These are phyloP conservation scores for Ophiosphaerella korrae DNA, from an alignment of 2,329 filamentous ascomycete genomes.

Conservation along the genomic window DNA sequence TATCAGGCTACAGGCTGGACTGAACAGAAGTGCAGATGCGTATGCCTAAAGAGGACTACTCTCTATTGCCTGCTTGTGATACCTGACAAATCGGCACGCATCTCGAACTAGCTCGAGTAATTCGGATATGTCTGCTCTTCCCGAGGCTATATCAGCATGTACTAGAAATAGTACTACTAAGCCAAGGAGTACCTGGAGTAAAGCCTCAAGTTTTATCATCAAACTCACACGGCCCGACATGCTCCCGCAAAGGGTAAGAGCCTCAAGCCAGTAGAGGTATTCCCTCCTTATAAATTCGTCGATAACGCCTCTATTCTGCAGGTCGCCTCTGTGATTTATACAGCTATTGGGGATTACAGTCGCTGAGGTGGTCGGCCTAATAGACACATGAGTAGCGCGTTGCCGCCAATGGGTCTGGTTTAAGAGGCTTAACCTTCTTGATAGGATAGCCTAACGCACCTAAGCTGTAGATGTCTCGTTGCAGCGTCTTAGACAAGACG, in stretches of 20 bases:
- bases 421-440: constrained; percentile 22
- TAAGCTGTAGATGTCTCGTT: constrained; percentile 29
- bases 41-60: constrained; percentile 31
- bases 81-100: constrained; percentile 26
- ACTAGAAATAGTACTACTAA: background rate
- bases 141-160: background rate
- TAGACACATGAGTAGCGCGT: constrained; percentile 37
- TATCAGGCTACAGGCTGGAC: constrained; percentile 19
- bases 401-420: constrained; percentile 30
- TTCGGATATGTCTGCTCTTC: background rate
- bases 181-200: constrained; percentile 1
- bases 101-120: constrained; percentile 12
- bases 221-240: constrained; percentile 5
- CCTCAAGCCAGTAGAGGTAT: no score
- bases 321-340: background rate
- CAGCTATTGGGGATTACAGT: constrained; percentile 6
- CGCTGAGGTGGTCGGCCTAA: constrained; percentile 43
- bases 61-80: constrained; percentile 23
- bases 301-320: constrained; percentile 4
- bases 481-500: constrained; percentile 17
- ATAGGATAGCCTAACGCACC: constrained; percentile 16
- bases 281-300: constrained; percentile 7
- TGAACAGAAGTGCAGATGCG: constrained; percentile 26
- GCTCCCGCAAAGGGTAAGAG: constrained; percentile 9
- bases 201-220: constrained; percentile 5